Base-by-base conservation (phyloP, 2,329 filamentous ascomycete genomes). In the Huntiella bhutanensis region DNA sequence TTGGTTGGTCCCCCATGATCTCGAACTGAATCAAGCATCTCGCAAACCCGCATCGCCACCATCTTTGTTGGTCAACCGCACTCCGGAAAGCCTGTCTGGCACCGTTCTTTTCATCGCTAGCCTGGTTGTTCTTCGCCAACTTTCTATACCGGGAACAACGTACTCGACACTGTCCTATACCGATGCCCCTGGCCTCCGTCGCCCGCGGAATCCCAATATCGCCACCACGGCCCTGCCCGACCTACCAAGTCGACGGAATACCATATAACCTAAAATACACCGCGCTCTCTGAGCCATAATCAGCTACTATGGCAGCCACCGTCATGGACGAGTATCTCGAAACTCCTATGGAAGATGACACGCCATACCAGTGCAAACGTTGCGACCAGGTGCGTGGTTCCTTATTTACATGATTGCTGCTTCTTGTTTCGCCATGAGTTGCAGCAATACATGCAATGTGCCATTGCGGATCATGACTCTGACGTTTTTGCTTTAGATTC, bases 361-460 rank as follows among this genome's bases (percentile, higher is more conserved):
- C 93, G 60, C 70, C 81, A 53, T 92, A 83, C 58, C 83, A 83
- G 51, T 94, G 86, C 69, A 93, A 92, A 68, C 85, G 84, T 50
- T 94, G 86, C 64, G 85, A 85, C 66, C 83, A 92, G 71, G 84
- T 92, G 70, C 56, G 70, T 45, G 13, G 12, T 15, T 13, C 7
- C 5, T 10, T 33, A 15, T 28, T 28, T 28, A 28, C 22, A 28
- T 28, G 22, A 28, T 28, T 28, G 22, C 7, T 28, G 7, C 22
- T 7, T 10, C 22, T 28, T 28, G 6, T 28, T 28, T 28, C 22
- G 22, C 6, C 8, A 28, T 28, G 22, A 28, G 22, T 28, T 28
- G 22, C 22, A 28, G 7, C 22, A 28, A 28, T 28, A 28, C 22
- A 28, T 28, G 22, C 22, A 28, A 28, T 28, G 22, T 28, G 22